phyloP scores from a whole-genome alignment of 176 grass and related monocot species.

The Musa itinerans region DNA sequence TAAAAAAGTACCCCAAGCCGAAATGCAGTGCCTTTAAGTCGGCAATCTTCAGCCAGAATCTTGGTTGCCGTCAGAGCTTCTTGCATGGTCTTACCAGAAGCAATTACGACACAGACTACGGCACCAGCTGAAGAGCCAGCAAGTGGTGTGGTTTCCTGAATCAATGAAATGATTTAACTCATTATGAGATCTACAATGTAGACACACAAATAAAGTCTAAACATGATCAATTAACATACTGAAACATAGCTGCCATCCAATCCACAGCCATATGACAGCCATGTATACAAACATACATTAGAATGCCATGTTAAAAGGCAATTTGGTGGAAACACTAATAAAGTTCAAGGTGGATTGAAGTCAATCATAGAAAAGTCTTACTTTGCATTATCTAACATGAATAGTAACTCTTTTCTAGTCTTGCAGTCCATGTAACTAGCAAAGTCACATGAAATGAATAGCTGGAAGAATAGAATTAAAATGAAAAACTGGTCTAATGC shows the following conservation, averaged over 20 bases:
- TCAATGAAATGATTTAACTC: background rate
- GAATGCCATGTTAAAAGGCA: background rate
- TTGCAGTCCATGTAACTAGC: background rate
- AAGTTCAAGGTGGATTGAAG: background rate
- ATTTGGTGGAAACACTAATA: background rate
- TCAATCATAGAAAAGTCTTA: background rate
- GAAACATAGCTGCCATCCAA: background rate
- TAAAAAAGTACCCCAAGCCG: constrained; percentile 57
- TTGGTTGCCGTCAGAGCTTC: constrained; percentile 72
- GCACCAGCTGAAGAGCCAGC: constrained; percentile 97
- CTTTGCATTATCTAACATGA: background rate
- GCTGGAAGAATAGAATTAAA: background rate
- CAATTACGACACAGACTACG: constrained; percentile 94
- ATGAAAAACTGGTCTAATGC: background rate
- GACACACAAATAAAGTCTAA: background rate
- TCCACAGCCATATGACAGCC: background rate
- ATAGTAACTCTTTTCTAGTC: background rate
- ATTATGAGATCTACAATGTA: background rate
- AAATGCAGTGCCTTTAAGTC: constrained; percentile 80
- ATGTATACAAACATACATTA: background rate
- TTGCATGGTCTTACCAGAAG: constrained; percentile 80
- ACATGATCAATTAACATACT: background rate
- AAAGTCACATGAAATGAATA: background rate
- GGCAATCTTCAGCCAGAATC: constrained; percentile 68
- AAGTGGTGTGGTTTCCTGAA: constrained; percentile 80